Conservation (phyloP, 495 filamentous ascomycete species). For the Endocarpon pusillum region DNA sequence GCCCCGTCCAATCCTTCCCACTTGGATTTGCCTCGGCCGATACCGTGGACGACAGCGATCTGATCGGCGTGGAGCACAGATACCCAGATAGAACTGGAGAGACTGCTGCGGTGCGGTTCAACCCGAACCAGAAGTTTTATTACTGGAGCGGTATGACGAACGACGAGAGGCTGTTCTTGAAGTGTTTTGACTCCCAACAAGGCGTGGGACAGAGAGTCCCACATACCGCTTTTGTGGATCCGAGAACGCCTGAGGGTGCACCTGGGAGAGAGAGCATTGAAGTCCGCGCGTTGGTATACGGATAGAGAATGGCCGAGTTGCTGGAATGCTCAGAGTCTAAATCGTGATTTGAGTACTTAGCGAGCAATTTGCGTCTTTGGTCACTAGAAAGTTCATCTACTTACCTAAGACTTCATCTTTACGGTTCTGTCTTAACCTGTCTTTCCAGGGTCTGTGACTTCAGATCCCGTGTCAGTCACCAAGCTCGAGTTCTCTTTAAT, state of each 20-base stretch:
- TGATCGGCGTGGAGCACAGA: conserved; percentile 57
- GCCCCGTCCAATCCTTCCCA: conserved; percentile 51
- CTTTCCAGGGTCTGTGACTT: too few relatives aligned
- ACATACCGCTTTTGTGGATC: conserved; percentile 70
- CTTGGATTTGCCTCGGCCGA: conserved; percentile 54
- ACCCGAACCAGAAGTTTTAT: conserved; percentile 46
- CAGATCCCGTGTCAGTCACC: too few relatives aligned
- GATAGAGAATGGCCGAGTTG: too few relatives aligned
- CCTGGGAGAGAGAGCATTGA: conserved; percentile 68
- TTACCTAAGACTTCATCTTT: too few relatives aligned
- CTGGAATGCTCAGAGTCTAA: conserved; percentile 4
- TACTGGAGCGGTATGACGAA: conserved; percentile 66
- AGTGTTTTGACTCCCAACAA: conserved; percentile 62
- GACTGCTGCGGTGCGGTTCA: conserved; percentile 54
- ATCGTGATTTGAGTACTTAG: too few relatives aligned
- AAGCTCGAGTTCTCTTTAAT: too few relatives aligned
- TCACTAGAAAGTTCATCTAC: too few relatives aligned
- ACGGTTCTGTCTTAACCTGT: too few relatives aligned
- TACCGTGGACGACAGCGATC: conserved; percentile 37
- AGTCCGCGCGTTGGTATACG: conserved; percentile 71
- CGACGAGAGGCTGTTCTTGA: conserved; percentile 57
- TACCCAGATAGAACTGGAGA: conserved; percentile 57
- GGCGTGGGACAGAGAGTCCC: conserved; percentile 50
- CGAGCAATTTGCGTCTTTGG: too few relatives aligned
- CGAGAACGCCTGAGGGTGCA: conserved; percentile 40